Evolutionary conservation across 345 rosid genomes (phyloP).

Genomic region (Boechera divaricarpa): DNA sequence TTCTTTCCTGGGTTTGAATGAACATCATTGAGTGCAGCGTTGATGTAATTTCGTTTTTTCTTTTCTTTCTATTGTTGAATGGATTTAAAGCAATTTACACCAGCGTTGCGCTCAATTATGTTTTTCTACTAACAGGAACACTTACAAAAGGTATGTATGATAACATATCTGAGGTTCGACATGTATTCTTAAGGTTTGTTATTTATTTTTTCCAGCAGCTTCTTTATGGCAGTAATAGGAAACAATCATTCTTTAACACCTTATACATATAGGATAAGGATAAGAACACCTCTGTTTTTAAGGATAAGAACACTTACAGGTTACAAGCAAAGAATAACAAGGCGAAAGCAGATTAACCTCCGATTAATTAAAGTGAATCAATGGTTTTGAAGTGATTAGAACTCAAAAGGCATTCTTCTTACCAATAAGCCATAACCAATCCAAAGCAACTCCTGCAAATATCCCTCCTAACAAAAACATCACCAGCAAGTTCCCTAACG

Average conservation of each 20-base stretch:
- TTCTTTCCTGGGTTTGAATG: slow-evolving; percentile 35
- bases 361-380: background rate
- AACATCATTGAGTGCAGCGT: slow-evolving; percentile 81
- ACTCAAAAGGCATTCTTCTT: slow-evolving; percentile 56
- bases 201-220: background rate
- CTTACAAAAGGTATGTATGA: slow-evolving; percentile 16
- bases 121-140: slow-evolving; percentile 35
- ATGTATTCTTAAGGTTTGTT: background rate
- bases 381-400: background rate
- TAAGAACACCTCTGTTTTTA: background rate
- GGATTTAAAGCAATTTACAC: slow-evolving; percentile 25
- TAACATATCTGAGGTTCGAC: no score
- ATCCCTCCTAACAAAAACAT: slow-evolving; percentile 66
- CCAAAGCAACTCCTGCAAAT: slow-evolving; percentile 77
- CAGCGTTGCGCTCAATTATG: slow-evolving; percentile 43
- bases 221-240: background rate
- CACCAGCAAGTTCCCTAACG: slow-evolving; percentile 83
- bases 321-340: slow-evolving; percentile 27
- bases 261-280: no score
- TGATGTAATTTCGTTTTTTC: slow-evolving; percentile 45
- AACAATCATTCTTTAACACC: background rate
- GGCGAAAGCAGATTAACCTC: background rate
- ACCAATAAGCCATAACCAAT: slow-evolving; percentile 92
- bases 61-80: background rate
- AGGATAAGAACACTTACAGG: background rate